Conservation (phyloP, 1,284 basidiomycete species). For the Sanghuangporus baumii region DNA sequence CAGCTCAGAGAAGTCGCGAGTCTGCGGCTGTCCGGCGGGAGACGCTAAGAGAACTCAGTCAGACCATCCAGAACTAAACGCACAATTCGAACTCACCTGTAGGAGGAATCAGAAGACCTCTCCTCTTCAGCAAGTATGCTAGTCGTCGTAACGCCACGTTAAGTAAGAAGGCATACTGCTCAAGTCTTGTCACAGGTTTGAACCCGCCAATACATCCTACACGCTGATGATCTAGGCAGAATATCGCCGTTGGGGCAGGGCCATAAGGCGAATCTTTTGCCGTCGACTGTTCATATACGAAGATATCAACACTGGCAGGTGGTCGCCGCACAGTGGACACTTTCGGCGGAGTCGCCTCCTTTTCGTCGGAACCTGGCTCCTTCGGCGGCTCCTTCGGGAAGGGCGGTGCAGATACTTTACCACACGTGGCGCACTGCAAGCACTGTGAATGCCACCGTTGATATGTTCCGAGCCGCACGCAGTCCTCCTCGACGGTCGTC, state of each 20-base stretch:
- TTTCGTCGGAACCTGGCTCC: conserved; percentile 35
- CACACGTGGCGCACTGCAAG: conserved; percentile 78
- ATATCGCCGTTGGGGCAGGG: conserved; percentile 60
- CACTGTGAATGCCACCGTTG: conserved; percentile 96
- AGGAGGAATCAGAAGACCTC: conserved; percentile 79
- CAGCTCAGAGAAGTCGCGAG: conserved; percentile 36
- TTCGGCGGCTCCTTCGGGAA: conserved; percentile 44
- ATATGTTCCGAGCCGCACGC: conserved; percentile 88
- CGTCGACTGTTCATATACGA: conserved; percentile 66
- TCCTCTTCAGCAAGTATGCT: conserved; percentile 86
- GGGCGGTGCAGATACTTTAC: conserved; percentile 67
- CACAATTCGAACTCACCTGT: conserved; percentile 47
- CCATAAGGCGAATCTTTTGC: conserved; percentile 65
- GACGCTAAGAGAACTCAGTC: conserved; percentile 29
- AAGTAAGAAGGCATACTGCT: conserved; percentile 96
- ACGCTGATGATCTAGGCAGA: conserved; percentile 77
- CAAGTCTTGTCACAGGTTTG: conserved; percentile 87
- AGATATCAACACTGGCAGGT: conserved; percentile 73
- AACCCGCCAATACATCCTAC: conserved; percentile 70
- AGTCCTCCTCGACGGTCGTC: conserved; percentile 95
- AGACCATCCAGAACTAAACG: conserved; percentile 16
- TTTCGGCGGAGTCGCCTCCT: conserved; percentile 48
- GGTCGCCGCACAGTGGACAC: conserved; percentile 59
- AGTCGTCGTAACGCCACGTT: conserved; percentile 93
- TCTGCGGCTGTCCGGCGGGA: conserved; percentile 27